A percentile compares a stretch with the other conserved stretches of the same genome.
Evolutionary conservation across 2,329 filamentous ascomycete species (phyloP).

Genomic region (Alternaria sp.): DNA sequence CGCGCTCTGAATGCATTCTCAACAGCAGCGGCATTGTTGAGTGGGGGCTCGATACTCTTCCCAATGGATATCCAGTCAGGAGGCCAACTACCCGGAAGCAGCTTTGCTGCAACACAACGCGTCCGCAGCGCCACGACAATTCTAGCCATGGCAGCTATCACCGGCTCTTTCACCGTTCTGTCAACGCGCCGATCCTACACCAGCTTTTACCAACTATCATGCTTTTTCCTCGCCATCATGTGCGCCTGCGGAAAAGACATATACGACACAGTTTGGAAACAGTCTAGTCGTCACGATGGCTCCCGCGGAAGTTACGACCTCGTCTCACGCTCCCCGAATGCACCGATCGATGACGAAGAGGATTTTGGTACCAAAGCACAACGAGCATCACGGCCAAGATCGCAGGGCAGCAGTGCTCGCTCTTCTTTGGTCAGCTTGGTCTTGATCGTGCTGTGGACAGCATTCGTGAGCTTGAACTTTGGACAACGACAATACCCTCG

Average conservation of each 20-base stretch:
- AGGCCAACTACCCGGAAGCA: not conserved
- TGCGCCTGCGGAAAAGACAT: slow-evolving; percentile 12
- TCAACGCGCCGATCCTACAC: slow-evolving; percentile 31
- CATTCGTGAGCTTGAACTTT: slow-evolving; percentile 28
- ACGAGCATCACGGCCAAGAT: not conserved
- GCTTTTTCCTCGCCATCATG: slow-evolving; percentile 20
- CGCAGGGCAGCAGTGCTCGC: not conserved
- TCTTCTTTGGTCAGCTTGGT: slow-evolving; percentile 7
- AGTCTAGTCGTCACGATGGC: not conserved
- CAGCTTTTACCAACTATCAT: slow-evolving; percentile 20
- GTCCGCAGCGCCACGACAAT: slow-evolving; percentile 12
- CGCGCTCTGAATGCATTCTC: slow-evolving; percentile 18
- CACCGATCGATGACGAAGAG: slow-evolving; percentile 8
- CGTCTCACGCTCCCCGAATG: not conserved
- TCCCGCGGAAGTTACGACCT: slow-evolving; percentile 7
- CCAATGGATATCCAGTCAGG: slow-evolving; percentile 6
- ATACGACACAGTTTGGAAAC: not conserved
- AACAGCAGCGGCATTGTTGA: slow-evolving; percentile 20
- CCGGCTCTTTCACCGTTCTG: slow-evolving; percentile 20
- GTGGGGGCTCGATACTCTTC: slow-evolving; percentile 26
- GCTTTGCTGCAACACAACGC: not conserved
- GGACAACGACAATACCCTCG: slow-evolving; percentile 12
- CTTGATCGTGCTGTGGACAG: slow-evolving; percentile 23
- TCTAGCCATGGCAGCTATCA: slow-evolving; percentile 17
- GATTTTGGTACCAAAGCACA: not conserved